Evolutionary conservation across 2,329 filamentous ascomycete genomes (phyloP).

Genomic region (Neopestalotiopsis sp.): DNA sequence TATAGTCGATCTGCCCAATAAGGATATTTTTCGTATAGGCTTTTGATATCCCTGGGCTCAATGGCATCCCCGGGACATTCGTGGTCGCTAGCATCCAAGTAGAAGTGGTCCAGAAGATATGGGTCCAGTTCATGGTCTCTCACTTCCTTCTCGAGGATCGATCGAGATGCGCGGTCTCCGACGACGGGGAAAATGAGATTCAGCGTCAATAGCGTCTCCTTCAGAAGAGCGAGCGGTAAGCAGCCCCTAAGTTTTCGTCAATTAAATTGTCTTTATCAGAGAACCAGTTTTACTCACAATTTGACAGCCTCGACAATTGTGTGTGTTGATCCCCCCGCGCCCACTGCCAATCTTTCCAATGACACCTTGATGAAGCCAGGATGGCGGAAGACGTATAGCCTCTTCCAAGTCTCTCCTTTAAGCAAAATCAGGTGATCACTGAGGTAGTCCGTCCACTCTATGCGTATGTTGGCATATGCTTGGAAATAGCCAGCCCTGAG

Average conservation of each 20-base stretch:
- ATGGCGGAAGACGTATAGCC: background rate
- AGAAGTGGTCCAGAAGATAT: background rate
- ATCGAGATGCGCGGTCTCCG: background rate
- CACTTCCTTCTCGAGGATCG: background rate
- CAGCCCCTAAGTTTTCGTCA: no score
- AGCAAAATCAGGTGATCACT: background rate
- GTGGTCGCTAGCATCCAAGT: background rate
- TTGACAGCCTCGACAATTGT: background rate
- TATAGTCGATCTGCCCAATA: constrained; percentile 19
- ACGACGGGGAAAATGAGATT: background rate
- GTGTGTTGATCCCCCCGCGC: no score
- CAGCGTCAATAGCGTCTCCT: background rate
- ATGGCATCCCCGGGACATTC: background rate
- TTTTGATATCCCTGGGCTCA: background rate
- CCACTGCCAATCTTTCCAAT: background rate
- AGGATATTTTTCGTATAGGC: constrained; percentile 14
- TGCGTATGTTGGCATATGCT: background rate
- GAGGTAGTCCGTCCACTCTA: background rate
- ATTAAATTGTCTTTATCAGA: no score
- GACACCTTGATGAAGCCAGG: background rate
- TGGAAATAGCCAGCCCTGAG: background rate
- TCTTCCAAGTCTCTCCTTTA: background rate
- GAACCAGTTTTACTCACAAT: no score
- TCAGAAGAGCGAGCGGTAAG: background rate
- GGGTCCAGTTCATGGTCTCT: background rate